These are phyloP conservation scores for Neopestalotiopsis sp. DNA, from an alignment of 2,329 filamentous ascomycete species.

Conservation along the genomic window DNA sequence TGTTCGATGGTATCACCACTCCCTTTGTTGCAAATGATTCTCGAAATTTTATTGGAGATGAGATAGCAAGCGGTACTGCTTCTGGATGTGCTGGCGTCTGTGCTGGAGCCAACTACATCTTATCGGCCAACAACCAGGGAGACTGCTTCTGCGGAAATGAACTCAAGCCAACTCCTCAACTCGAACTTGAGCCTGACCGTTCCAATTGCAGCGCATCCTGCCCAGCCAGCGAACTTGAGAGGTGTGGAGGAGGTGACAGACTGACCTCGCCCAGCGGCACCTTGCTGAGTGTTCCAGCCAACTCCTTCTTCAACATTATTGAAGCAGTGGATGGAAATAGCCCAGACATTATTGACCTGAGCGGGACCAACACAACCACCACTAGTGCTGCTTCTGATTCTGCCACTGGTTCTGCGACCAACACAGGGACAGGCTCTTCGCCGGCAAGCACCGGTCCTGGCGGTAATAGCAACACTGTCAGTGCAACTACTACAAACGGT, in stretches of 20 bases:
- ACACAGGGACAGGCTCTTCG: not conserved
- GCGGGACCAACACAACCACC: not conserved
- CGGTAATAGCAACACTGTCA: not conserved
- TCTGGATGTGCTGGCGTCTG: slow-evolving; percentile 20
- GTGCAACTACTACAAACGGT: not conserved
- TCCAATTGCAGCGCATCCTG: not conserved
- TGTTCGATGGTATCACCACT: slow-evolving; percentile 1
- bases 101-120: slow-evolving; percentile 10
- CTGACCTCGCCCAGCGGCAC: not conserved
- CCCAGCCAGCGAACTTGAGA: not conserved
- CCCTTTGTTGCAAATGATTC: slow-evolving; percentile 15
- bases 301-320: slow-evolving; percentile 21
- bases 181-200: not conserved
- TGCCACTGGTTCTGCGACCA: not conserved
- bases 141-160: slow-evolving; percentile 21
- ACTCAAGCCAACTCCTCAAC: not conserved
- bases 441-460: not conserved
- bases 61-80: slow-evolving; percentile 5
- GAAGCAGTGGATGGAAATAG: not conserved
- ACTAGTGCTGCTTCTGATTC: not conserved
- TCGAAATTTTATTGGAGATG: slow-evolving; percentile 10
- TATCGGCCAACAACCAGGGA: slow-evolving; percentile 20
- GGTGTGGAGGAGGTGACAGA: slow-evolving; percentile 5
- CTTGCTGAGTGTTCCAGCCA: not conserved
- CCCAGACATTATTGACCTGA: slow-evolving; percentile 5